phyloP scores from a whole-genome alignment of 2,329 filamentous ascomycete genomes.

The Cladophialophora immunda region DNA sequence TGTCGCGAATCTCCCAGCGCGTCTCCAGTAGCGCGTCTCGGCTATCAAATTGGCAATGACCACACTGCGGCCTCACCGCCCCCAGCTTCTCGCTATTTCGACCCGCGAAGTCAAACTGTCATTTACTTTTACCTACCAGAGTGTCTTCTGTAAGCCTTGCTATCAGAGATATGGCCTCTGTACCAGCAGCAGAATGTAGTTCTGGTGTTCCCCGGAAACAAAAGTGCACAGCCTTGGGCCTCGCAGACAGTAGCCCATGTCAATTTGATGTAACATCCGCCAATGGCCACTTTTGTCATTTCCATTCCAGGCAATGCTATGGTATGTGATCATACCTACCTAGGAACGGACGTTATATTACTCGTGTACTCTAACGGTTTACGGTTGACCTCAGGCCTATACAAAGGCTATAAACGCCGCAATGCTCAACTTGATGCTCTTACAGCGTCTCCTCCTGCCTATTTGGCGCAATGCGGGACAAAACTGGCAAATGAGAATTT shows the following conservation, averaged over 20 bases:
- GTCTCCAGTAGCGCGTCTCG: too few relatives aligned
- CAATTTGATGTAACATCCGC: constrained; percentile 49
- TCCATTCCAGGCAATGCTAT: constrained; percentile 54
- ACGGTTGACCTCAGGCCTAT: constrained; percentile 45
- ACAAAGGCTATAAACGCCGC: constrained; percentile 59
- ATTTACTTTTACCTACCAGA: neutral
- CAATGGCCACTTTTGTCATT: constrained; percentile 54
- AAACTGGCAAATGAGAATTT: constrained; percentile 54
- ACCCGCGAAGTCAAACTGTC: neutral
- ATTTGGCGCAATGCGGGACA: constrained; percentile 47
- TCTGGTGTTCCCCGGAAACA: neutral
- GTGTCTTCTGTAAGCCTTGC: neutral
- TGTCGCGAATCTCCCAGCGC: too few relatives aligned
- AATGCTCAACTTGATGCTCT: constrained; percentile 54
- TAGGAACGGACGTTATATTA: neutral
- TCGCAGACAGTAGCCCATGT: constrained; percentile 41
- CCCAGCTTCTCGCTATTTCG: too few relatives aligned
- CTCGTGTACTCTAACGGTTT: neutral
- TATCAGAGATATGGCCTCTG: neutral
- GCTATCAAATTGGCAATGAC: too few relatives aligned
- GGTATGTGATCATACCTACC: constrained; percentile 39
- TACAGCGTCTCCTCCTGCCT: constrained; percentile 44
- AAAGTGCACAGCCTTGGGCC: neutral
- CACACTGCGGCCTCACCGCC: too few relatives aligned
- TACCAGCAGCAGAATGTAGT: neutral